These are phyloP conservation scores for Debaryomycetaceae sp. DNA, from an alignment of 1,139 yeast genomes.

Conservation along the genomic window DNA sequence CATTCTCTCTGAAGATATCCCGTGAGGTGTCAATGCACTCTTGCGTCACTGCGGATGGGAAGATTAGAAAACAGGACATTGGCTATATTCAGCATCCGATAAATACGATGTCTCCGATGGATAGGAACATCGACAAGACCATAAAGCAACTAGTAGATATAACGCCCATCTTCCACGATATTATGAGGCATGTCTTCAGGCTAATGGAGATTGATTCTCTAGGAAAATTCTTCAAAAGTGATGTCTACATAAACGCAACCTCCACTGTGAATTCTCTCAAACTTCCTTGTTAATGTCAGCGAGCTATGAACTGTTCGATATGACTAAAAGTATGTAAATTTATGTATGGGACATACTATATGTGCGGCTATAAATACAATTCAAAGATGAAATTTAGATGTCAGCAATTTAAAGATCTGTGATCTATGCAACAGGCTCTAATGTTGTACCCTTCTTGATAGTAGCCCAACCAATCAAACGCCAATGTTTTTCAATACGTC, in stretches of 20 bases:
- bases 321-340: background rate
- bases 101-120: conserved; percentile 13
- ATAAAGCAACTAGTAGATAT: conserved; percentile 28
- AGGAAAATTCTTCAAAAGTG: conserved; percentile 57
- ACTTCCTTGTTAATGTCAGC: background rate
- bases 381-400: conserved; percentile 5
- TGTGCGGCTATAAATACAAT: conserved; percentile 18
- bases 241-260: conserved; percentile 15
- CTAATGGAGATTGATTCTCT: conserved; percentile 74
- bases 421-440: conserved; percentile 57
- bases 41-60: conserved; percentile 2
- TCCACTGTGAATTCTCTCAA: conserved; percentile 5
- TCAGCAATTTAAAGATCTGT: conserved; percentile 2
- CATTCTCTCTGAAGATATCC: background rate
- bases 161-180: conserved; percentile 37
- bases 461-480: conserved; percentile 99
- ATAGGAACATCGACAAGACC: conserved; percentile 19
- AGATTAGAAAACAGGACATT: conserved; percentile 4
- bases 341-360: conserved; percentile 1
- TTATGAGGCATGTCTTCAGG: conserved; percentile 46
- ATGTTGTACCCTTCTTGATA: conserved; percentile 88
- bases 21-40: background rate
- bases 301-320: no score
- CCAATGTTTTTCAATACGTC: conserved; percentile 99
- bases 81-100: conserved; percentile 1